Conservation (phyloP, 306 rosid genomes). For the Cyclanthera cordifolia region DNA sequence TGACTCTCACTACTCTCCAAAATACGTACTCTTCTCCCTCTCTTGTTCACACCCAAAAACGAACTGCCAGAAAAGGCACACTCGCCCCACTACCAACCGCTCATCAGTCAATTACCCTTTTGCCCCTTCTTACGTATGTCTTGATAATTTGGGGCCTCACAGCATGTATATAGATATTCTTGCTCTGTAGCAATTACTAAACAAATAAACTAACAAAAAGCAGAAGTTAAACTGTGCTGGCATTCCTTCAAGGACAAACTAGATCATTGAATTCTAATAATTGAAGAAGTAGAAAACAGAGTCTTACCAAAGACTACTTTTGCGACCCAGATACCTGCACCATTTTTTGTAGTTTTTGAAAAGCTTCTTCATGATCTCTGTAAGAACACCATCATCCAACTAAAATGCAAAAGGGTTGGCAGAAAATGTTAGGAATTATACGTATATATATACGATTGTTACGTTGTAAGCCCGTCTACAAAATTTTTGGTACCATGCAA, state of each 20-base stretch:
- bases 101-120: no score
- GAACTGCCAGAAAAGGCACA: no score
- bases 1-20: no score
- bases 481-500: no score
- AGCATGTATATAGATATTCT: neutral
- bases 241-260: neutral
- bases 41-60: no score
- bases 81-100: no score
- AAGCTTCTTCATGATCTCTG: conserved; percentile 84
- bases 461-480: no score
- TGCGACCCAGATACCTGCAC: conserved; percentile 92
- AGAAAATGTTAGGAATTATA: no score
- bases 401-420: conserved; percentile 23
- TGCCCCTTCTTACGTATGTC: no score
- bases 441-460: no score
- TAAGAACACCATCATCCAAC: conserved; percentile 82
- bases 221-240: neutral
- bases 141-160: no score
- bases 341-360: conserved; percentile 83
- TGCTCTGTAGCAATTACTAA: neutral
- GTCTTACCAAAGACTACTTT: conserved; percentile 97
- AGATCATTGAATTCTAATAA: neutral
- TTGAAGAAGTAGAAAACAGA: neutral
- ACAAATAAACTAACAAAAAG: neutral
- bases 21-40: no score